These are phyloP conservation scores for Hirsutella rhossiliensis DNA, from an alignment of 2,329 filamentous ascomycete genomes.

Conservation along the genomic window DNA sequence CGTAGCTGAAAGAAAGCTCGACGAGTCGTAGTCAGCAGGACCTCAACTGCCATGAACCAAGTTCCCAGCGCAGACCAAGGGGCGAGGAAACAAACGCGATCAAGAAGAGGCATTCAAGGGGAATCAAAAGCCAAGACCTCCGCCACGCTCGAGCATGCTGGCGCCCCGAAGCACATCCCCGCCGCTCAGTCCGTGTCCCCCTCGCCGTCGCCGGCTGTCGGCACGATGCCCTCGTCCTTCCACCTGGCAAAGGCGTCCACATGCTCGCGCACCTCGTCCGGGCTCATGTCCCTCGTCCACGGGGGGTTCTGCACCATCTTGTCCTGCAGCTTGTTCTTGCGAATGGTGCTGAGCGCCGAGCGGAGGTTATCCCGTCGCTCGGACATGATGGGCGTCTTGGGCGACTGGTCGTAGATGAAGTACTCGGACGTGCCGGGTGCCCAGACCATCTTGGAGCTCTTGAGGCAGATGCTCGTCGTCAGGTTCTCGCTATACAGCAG, in stretches of 20 bases:
- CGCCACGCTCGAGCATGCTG: too few relatives aligned
- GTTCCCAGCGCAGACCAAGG: too few relatives aligned
- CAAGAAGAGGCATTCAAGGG: background rate
- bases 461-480: slow-evolving; percentile 61
- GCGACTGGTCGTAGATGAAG: slow-evolving; percentile 57
- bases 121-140: background rate
- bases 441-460: slow-evolving; percentile 71
- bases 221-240: slow-evolving; percentile 35
- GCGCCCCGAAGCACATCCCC: background rate
- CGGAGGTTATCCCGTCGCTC: slow-evolving; percentile 36
- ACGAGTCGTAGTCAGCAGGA: too few relatives aligned
- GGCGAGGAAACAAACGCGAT: too few relatives aligned
- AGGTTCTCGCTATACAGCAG: slow-evolving; percentile 55
- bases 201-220: slow-evolving; percentile 6
- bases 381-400: slow-evolving; percentile 56
- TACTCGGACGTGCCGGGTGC: slow-evolving; percentile 58
- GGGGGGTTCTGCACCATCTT: slow-evolving; percentile 74
- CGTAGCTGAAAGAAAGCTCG: too few relatives aligned
- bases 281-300: slow-evolving; percentile 68
- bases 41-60: too few relatives aligned
- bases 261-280: slow-evolving; percentile 62
- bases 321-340: slow-evolving; percentile 59
- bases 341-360: slow-evolving; percentile 45
- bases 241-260: slow-evolving; percentile 52
- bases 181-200: slow-evolving; percentile 1